Base-by-base conservation (phyloP, 2,329 filamentous ascomycete genomes). In the Exserohilum rostratum region DNA sequence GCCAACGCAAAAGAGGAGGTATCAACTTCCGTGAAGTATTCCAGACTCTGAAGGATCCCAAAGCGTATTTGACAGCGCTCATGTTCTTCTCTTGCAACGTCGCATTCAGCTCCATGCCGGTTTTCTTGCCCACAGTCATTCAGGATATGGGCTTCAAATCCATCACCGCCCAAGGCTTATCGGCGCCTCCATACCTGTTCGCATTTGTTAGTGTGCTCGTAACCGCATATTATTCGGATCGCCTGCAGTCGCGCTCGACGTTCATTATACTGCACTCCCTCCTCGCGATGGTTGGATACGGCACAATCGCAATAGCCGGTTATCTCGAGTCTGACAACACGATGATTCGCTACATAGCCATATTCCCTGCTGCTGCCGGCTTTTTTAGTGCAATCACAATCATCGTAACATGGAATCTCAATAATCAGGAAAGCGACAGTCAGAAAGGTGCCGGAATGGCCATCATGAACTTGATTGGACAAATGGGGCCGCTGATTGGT, bases 1-100 rank as follows among this genome's bases (percentile, higher is more conserved):
- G n/a, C 55, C 61, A 25, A 10, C 25, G 55, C 65, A 31, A 15
- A 6, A 56, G 43, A 27, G 65, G 43, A 61, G 76, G 78, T 6
- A 78, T 90, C 44, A 77, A 85, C 34, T 76, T 80, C 65, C 73
- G 74, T 27, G 86, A 89, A 62, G 80, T 90, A 35, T 68, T 85
- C 12, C 77, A 83, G 56, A 84, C 85, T 2, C 75, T 91, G 27
- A 64, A 69, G 39, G 89, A 91, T 73, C 87, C 89, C 0, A 87
- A 87, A 61, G 85, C 85, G 53, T 93, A 90, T 78, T 80, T 93
- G 37, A 90, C 90, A 4, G 88, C 91, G 1, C 76, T 85, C 64
- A 96, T 96, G 85, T 90, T 96, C 80, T 92, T 96, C 79, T 86
- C 88, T 73, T 87, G 89, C 69, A 96, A 96, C 75, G 89, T 96